Percentiles rank a stretch among this genome's conserved stretches.
These are phyloP conservation scores for Lactarius psammicola DNA, from an alignment of 768 basidiomycete species.

Conservation along the genomic window DNA sequence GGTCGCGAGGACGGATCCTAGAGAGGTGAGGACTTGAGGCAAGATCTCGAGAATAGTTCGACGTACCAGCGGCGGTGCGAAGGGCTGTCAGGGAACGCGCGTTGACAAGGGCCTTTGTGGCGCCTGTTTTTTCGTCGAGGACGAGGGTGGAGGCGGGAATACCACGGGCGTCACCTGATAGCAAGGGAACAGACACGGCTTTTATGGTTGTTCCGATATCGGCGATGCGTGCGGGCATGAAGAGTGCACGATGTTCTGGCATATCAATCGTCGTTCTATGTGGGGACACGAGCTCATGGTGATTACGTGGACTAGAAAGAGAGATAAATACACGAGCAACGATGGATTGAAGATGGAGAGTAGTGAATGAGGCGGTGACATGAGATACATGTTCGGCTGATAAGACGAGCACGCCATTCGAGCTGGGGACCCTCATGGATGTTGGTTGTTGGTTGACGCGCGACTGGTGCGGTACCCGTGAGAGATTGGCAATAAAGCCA, in stretches of 20 bases:
- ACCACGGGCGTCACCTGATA: constrained; percentile 45
- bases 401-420: too few relatives aligned
- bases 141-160: constrained; percentile 77
- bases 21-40: background rate
- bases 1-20: constrained; percentile 70
- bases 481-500: too few relatives aligned
- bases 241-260: constrained; percentile 58
- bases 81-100: constrained; percentile 75
- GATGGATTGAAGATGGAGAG: constrained; percentile 40
- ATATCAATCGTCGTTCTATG: constrained; percentile 58
- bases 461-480: constrained; percentile 21
- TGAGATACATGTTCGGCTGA: constrained; percentile 56
- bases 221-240: constrained; percentile 78
- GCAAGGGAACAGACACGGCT: constrained; percentile 71
- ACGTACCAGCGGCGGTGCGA: constrained; percentile 75
- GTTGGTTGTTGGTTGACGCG: too few relatives aligned
- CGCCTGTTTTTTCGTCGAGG: constrained; percentile 67
- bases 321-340: constrained; percentile 29
- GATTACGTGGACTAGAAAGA: constrained; percentile 6
- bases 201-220: constrained; percentile 64
- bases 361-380: constrained; percentile 46
- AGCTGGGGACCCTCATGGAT: too few relatives aligned
- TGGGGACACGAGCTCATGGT: constrained; percentile 38
- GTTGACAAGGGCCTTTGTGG: constrained; percentile 74
- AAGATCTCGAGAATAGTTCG: background rate